These are phyloP conservation scores for Porogramme epimiltina DNA, from an alignment of 1,284 basidiomycete species.

Conservation along the genomic window DNA sequence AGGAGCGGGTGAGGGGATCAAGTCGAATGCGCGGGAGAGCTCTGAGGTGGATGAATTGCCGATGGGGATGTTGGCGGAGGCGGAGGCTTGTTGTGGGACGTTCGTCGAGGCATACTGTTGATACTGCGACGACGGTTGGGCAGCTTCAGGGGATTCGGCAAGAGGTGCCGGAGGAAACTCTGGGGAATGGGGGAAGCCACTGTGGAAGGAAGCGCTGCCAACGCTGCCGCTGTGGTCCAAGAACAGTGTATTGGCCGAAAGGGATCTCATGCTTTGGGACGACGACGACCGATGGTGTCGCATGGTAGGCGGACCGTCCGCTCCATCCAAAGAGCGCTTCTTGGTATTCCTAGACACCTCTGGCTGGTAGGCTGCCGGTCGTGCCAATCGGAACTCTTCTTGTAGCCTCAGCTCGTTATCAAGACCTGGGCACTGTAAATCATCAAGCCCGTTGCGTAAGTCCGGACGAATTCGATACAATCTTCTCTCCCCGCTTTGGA, in stretches of 20 bases:
- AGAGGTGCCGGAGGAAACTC: neutral
- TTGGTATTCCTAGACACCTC: neutral
- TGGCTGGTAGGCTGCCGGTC: neutral
- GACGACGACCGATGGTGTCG: slow-evolving; percentile 10
- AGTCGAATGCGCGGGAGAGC: neutral
- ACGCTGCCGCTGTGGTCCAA: no score
- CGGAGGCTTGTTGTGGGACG: no score
- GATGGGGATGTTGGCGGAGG: no score
- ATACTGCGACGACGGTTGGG: neutral
- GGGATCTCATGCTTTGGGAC: neutral
- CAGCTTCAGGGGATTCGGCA: neutral
- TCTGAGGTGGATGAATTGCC: neutral
- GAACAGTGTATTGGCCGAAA: no score
- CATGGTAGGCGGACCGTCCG: neutral
- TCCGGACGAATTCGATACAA: slow-evolving; percentile 60
- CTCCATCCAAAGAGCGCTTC: slow-evolving; percentile 11
- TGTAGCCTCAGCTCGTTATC: slow-evolving; percentile 55
- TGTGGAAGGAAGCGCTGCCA: no score
- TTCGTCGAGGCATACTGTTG: neutral
- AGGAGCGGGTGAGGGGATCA: no score
- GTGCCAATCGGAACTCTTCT: neutral
- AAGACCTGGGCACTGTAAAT: slow-evolving; percentile 58
- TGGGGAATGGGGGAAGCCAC: neutral
- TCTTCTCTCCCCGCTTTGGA: slow-evolving; percentile 49
- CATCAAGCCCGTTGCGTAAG: slow-evolving; percentile 55